Evolutionary conservation across 2,329 filamentous ascomycete genomes (phyloP).

Genomic region (Arthrobotrys entomopaga): DNA sequence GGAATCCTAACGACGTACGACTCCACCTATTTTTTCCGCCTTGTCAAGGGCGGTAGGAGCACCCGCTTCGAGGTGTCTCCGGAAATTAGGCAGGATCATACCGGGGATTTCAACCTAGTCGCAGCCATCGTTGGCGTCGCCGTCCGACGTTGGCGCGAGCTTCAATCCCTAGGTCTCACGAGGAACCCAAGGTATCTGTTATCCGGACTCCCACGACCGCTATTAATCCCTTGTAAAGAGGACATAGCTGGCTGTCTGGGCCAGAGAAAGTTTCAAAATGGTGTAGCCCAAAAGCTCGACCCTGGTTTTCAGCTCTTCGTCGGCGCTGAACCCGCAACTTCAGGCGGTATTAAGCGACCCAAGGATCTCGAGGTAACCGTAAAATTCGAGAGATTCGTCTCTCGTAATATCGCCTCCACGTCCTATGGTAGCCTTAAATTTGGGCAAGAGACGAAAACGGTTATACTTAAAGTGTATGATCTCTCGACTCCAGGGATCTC

Average conservation of each 20-base stretch:
- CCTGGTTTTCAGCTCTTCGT: conserved; percentile 6
- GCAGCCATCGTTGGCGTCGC: conserved; percentile 33
- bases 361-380: background rate
- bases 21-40: conserved; percentile 32
- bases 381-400: conserved; percentile 17
- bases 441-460: conserved; percentile 3
- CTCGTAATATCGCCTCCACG: conserved; percentile 33
- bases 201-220: background rate
- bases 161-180: background rate
- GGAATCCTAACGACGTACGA: conserved; percentile 24
- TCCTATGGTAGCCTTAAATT: conserved; percentile 7
- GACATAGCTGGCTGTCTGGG: background rate
- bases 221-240: background rate
- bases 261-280: background rate
- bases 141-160: conserved; percentile 6
- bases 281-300: background rate
- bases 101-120: conserved; percentile 8
- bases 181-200: background rate
- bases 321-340: background rate
- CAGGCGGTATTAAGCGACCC: background rate
- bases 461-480: conserved; percentile 40
- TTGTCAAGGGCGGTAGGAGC: background rate
- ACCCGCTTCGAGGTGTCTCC: conserved; percentile 27
- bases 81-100: conserved; percentile 18
- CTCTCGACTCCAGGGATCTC: conserved; percentile 20